phyloP scores from a whole-genome alignment of 108 stramenopile genomes.

The Skeletonema potamos region DNA sequence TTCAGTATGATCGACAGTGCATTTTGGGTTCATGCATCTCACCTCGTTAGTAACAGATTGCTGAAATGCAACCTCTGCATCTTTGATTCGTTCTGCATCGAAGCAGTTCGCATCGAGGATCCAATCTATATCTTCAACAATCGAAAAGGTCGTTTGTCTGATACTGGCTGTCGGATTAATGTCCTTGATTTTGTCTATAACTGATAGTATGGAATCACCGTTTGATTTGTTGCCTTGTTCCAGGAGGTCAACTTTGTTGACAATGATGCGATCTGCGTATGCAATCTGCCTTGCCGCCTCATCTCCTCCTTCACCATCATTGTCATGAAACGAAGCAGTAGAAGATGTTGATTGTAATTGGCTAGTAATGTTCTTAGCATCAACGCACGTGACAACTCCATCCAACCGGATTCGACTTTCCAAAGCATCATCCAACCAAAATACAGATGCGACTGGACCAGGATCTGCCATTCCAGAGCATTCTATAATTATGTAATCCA shows the following conservation, averaged over 20 bases:
- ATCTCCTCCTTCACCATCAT: slow-evolving; percentile 31
- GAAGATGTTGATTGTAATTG: slow-evolving; percentile 57
- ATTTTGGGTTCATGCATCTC: neutral
- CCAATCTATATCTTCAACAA: slow-evolving; percentile 81
- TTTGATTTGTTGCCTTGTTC: neutral
- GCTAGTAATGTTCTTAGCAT: slow-evolving; percentile 62
- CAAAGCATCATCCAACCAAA: slow-evolving; percentile 88
- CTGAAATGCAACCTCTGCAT: slow-evolving; percentile 35
- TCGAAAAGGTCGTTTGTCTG: slow-evolving; percentile 63
- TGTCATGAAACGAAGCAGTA: neutral
- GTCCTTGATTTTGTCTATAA: slow-evolving; percentile 40
- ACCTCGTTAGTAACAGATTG: slow-evolving; percentile 5
- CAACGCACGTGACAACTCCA: slow-evolving; percentile 79
- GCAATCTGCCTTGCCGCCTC: slow-evolving; percentile 91
- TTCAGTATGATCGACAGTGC: slow-evolving; percentile 10
- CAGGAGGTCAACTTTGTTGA: slow-evolving; percentile 87
- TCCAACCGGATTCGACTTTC: slow-evolving; percentile 76
- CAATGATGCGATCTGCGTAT: slow-evolving; percentile 82
- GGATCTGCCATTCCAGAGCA: slow-evolving; percentile 90
- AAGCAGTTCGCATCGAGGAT: slow-evolving; percentile 90
- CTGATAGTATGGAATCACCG: slow-evolving; percentile 4
- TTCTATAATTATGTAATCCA: slow-evolving; percentile 91
- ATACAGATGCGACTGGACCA: slow-evolving; percentile 81
- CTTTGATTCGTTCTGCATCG: slow-evolving; percentile 52
- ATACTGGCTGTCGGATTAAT: slow-evolving; percentile 92